A percentile compares a stretch with the other conserved stretches of the same genome.
Conservation (phyloP, 768 basidiomycete species). For the Glaciozyma martinii region DNA sequence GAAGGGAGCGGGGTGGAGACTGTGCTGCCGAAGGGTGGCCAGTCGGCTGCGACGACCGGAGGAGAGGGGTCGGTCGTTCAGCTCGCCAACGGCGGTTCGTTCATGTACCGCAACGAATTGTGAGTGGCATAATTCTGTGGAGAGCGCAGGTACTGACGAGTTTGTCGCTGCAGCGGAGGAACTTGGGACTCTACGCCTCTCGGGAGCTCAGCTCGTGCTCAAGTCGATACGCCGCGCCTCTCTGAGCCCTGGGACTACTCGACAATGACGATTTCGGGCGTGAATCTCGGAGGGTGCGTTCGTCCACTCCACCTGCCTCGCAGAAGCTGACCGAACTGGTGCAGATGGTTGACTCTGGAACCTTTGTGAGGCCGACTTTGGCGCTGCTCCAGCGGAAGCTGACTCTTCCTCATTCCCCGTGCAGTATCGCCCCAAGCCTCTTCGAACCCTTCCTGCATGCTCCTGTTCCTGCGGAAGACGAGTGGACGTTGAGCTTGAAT, state of each 20-base stretch:
- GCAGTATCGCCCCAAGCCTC: constrained; percentile 53
- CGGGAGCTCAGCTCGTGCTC: constrained; percentile 37
- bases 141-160: no score
- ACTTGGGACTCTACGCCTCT: constrained; percentile 37
- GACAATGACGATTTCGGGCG: constrained; percentile 9
- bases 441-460: constrained; percentile 34
- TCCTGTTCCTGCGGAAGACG: constrained; percentile 57
- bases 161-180: constrained; percentile 39
- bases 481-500: constrained; percentile 73
- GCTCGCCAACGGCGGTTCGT: no score
- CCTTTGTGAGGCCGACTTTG: background rate
- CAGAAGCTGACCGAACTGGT: background rate
- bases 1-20: no score
- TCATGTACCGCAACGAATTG: no score
- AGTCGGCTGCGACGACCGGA: no score
- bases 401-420: constrained; percentile 53
- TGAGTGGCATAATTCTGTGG: no score
- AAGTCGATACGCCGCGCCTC: constrained; percentile 37
- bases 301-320: background rate
- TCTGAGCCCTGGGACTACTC: constrained; percentile 32
- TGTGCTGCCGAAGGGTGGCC: no score
- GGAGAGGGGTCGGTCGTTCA: no score
- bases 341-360: constrained; percentile 32
- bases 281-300: constrained; percentile 64
- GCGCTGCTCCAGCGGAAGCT: background rate